Evolutionary conservation across 306 rosid genomes (phyloP), one percentile per base, ranked within the genome.

Genomic region (Quercus aquifolioides): DNA sequence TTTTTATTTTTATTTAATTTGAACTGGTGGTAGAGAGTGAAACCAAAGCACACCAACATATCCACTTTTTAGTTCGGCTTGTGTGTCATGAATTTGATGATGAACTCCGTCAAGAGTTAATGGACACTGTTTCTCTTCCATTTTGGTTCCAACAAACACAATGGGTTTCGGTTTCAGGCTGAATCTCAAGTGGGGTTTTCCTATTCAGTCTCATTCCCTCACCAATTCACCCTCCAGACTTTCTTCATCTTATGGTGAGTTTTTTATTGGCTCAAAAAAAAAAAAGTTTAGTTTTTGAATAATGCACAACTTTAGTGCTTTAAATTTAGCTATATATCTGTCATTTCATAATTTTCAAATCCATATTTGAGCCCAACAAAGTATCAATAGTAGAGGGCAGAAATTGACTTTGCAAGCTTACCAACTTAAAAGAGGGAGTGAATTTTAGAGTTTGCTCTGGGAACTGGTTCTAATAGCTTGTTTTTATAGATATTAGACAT

Each of bases 101-200:
- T 18, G 70, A 67, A 21, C 85, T 64, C 56, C 15, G 21, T 38
- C 80, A 25, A 64, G 80, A 54, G 82, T 90, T 88, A 84, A 88
- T 87, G 89, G 86, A 75, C 87, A 69, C 83, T 46, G 28, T 87
- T 79, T 73, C 85, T 80, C 76, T 60, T 9, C 74, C 76, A 41
- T 76, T 58, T 79, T 76, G 69, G 75, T 38, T 77, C 38, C 83
- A 6, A 49, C 12, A 19, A 65, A 78, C 83, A 75, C 49, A 18
- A 94, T 94, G 98, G 97, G 90, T 79, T 71, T 90, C 74, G 83
- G 84, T 86, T 91, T 90, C 76, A 83, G 89, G 78, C 85, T 91
- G 10, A 89, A 84, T 77, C 83, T 90, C 78, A 88, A 86, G 79
- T 84, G 78, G 69, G 81, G 71, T 62, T 75, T 84, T 31, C 91